Base-by-base conservation (phyloP, 225 moss, liverwort and hornwort genomes). In the Physcomitrellopsis africana region DNA sequence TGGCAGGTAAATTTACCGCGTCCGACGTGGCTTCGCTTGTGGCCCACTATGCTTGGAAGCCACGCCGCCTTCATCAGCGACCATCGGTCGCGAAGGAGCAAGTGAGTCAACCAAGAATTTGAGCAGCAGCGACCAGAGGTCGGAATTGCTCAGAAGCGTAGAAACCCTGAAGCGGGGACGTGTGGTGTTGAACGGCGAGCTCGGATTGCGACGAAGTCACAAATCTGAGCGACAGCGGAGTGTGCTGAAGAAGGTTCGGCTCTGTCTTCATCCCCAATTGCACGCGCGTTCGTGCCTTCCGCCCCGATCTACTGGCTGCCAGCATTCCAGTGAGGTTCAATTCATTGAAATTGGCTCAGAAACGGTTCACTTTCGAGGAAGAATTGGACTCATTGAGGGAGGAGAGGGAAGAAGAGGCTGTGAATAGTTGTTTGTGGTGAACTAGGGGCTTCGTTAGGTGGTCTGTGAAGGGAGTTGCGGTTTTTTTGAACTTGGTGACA, bases 101-200 rank as follows among this genome's bases (percentile, higher is more conserved):
- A 37, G 1, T 4, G 32, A 7, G 32, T 37, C 5, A 37, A 5
- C 32, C 5, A 37, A 7, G 1, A 37, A 7, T 4, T 4, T 0
- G 32, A 7, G 32, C 1, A 37, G 1, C 32, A 37, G 32, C 19
- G 55, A 75, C 82, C 70, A 49, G 24, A 7, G 48, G 79, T 27
- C 55, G 79, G 49, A 42, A 48, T 8, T 0, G 4, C 23, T 23
- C 16, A 63, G 51, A 79, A 49, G 78, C 82, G 79, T 82, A 79
- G 79, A 79, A 82, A 48, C 79, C 66, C 79, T 67, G 60, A 15
- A 55, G 47, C 16, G 1, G 16, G 29, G 29, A 52, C 69, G 65
- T 59, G 70, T 70, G 43, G 16, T 22, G 12, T 3, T 19, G 42
- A 5, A 42, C 51, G 49, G n/a, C 7, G 14, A 27, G 24, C 24